phyloP scores from a whole-genome alignment of 805 yeast genomes.

The Saccharomycopsis guyanensis region DNA sequence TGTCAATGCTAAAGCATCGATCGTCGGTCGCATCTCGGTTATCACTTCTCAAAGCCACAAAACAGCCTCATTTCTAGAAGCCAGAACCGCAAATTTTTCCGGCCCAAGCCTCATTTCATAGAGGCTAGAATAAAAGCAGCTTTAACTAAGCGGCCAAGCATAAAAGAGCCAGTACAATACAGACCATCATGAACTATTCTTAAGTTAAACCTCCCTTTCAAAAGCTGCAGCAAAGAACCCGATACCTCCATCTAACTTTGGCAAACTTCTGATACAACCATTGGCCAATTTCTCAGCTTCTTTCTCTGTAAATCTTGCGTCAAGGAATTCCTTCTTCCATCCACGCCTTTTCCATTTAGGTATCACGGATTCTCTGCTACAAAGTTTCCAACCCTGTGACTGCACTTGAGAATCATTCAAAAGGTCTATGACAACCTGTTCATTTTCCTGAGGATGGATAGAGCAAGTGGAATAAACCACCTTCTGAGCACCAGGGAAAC shows the following conservation, averaged over 20 bases:
- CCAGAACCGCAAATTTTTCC: too few relatives aligned
- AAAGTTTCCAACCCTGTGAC: slow-evolving; percentile 67
- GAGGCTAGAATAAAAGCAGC: too few relatives aligned
- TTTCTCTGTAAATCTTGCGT: slow-evolving; percentile 35
- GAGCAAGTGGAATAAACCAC: slow-evolving; percentile 96
- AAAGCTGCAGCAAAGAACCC: slow-evolving; percentile 97
- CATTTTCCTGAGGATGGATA: slow-evolving; percentile 89
- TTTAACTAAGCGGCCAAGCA: too few relatives aligned
- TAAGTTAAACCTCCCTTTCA: slow-evolving; percentile 34
- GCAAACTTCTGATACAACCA: slow-evolving; percentile 80
- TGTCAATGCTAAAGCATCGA: too few relatives aligned
- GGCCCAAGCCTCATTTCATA: too few relatives aligned
- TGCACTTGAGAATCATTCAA: slow-evolving; percentile 59
- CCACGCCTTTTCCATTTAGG: slow-evolving; percentile 91
- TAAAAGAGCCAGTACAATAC: too few relatives aligned
- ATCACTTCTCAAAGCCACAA: too few relatives aligned
- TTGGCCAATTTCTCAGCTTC: slow-evolving; percentile 57
- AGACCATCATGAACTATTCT: too few relatives aligned
- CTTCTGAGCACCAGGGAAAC: slow-evolving; percentile 66
- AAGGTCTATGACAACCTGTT: slow-evolving; percentile 77
- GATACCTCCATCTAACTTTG: slow-evolving; percentile 93
- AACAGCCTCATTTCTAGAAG: too few relatives aligned
- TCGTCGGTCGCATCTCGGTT: too few relatives aligned
- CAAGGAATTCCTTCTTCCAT: slow-evolving; percentile 52
- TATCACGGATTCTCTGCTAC: slow-evolving; percentile 54